These are phyloP conservation scores for Coniochaeta sp. DNA, from an alignment of 2,329 filamentous ascomycete genomes.

Conservation along the genomic window DNA sequence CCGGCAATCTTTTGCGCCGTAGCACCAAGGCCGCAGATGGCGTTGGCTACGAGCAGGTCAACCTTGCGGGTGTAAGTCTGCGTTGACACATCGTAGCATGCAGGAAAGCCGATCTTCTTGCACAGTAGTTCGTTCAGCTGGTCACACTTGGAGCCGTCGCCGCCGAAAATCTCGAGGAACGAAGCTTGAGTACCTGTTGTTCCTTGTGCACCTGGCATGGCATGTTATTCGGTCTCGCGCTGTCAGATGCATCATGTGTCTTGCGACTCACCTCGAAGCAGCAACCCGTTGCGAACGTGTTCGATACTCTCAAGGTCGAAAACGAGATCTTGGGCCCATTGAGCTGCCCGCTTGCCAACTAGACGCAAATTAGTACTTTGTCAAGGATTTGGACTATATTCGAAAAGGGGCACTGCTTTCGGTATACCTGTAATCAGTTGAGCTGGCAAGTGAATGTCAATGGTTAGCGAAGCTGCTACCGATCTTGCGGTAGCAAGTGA, in stretches of 20 bases:
- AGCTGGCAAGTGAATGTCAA: too few relatives aligned
- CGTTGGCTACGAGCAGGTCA: constrained; percentile 73
- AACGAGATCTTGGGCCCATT: constrained; percentile 61
- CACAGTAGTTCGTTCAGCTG: constrained; percentile 48
- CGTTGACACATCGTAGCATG: constrained; percentile 50
- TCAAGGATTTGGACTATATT: too few relatives aligned
- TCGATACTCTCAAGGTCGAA: constrained; percentile 73
- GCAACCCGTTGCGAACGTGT: constrained; percentile 57
- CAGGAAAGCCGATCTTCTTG: constrained; percentile 45
- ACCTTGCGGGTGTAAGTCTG: constrained; percentile 46
- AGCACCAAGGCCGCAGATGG: constrained; percentile 71
- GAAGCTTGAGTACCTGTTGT: constrained; percentile 65
- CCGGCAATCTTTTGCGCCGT: constrained; percentile 67
- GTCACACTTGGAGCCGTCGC: constrained; percentile 41
- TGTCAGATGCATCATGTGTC: constrained; percentile 38
- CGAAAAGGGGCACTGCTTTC: too few relatives aligned
- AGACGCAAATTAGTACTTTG: too few relatives aligned
- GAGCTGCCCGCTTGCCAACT: constrained; percentile 59
- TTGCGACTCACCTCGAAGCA: constrained; percentile 67
- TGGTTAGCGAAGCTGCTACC: too few relatives aligned
- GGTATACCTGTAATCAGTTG: constrained; percentile 55
- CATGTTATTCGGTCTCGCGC: too few relatives aligned
- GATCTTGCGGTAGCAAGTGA: too few relatives aligned
- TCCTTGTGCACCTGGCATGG: not conserved
- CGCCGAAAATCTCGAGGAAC: constrained; percentile 61